Percentiles rank a stretch among this genome's conserved stretches.
phyloP scores from a whole-genome alignment of 139 green algal species.

The Coelastrella sp. region DNA sequence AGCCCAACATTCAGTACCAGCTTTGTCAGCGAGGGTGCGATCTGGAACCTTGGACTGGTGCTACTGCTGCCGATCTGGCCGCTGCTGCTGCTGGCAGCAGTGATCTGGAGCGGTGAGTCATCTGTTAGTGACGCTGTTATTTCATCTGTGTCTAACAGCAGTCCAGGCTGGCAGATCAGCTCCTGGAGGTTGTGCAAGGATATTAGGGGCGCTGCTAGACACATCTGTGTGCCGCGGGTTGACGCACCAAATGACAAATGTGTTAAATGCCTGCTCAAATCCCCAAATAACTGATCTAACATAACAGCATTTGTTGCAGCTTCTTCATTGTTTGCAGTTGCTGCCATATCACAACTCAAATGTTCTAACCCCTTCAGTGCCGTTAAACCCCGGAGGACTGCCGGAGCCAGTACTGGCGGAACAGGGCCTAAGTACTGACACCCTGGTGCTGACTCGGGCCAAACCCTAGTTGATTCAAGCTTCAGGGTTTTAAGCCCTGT shows the following conservation, averaged over 20 bases:
- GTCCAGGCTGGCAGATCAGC: background rate
- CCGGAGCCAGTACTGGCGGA: background rate
- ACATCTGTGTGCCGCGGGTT: background rate
- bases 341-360: background rate
- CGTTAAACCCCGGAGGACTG: background rate
- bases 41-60: background rate
- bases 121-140: background rate
- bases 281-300: background rate
- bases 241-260: background rate
- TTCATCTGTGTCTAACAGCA: background rate
- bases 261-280: slow-evolving; percentile 1
- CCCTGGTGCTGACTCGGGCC: background rate
- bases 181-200: background rate
- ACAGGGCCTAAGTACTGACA: background rate
- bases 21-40: background rate
- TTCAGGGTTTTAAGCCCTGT: background rate
- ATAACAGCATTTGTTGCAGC: no score
- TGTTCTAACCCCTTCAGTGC: background rate
- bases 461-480: background rate
- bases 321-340: background rate
- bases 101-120: no score
- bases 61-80: background rate
- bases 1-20: slow-evolving; percentile 1
- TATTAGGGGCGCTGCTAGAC: background rate
- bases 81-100: background rate